A percentile compares a stretch with the other conserved stretches of the same genome.
Conservation (phyloP, 148 eudicot species). For the Vaccinium macrocarpon region DNA sequence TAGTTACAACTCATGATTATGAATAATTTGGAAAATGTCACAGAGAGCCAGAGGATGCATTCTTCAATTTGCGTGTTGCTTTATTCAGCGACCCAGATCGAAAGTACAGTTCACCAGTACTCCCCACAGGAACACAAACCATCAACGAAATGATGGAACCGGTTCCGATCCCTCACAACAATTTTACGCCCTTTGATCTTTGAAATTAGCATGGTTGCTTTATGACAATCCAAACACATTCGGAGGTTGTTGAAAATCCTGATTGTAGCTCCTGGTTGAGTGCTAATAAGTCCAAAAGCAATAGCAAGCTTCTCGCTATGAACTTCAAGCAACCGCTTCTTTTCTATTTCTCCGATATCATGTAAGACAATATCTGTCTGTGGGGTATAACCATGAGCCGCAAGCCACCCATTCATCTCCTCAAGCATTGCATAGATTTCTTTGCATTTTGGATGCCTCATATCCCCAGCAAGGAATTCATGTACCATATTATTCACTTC, state of each 20-base stretch:
- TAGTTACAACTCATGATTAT: not conserved
- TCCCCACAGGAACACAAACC: constrained; percentile 90
- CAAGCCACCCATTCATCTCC: constrained; percentile 56
- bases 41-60: not conserved
- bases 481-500: constrained; percentile 71
- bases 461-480: constrained; percentile 89
- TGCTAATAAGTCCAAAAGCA: constrained; percentile 80
- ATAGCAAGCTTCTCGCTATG: constrained; percentile 87
- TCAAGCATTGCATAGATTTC: constrained; percentile 73
- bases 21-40: not conserved
- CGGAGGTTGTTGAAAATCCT: constrained; percentile 82
- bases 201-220: constrained; percentile 66
- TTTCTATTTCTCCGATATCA: constrained; percentile 51
- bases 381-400: constrained; percentile 55
- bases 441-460: constrained; percentile 66
- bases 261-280: constrained; percentile 57
- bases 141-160: constrained; percentile 79
- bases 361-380: constrained; percentile 57
- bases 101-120: constrained; percentile 63
- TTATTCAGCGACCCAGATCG: not conserved
- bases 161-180: constrained; percentile 71
- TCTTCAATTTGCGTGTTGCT: not conserved
- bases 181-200: constrained; percentile 77
- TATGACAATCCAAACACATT: constrained; percentile 80
- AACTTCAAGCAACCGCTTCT: constrained; percentile 59